phyloP scores from a whole-genome alignment of 306 rosid genomes.

The Alnus glutinosa region DNA sequence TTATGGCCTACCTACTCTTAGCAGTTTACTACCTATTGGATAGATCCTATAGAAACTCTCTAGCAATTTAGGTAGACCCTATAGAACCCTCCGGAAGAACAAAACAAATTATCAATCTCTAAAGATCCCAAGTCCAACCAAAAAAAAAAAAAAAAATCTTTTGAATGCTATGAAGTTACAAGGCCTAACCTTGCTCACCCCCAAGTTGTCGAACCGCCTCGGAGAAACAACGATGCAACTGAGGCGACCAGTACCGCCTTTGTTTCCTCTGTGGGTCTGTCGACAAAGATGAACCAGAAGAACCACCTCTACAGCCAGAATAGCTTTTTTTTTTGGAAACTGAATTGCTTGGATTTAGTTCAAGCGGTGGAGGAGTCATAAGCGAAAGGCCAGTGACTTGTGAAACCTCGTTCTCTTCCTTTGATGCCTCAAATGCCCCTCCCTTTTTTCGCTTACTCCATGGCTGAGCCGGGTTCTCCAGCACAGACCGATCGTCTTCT shows the following conservation, averaged over 20 bases:
- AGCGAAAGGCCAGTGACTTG: constrained; percentile 56
- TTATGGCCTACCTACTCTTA: no score
- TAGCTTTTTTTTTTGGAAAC: constrained; percentile 14
- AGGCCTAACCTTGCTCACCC: constrained; percentile 70
- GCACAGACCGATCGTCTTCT: constrained; percentile 50
- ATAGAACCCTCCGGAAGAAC: no score
- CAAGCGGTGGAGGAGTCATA: constrained; percentile 53
- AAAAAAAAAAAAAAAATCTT: background rate
- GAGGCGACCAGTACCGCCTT: constrained; percentile 87
- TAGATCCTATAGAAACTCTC: no score
- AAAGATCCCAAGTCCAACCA: background rate
- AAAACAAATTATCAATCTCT: background rate
- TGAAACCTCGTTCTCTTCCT: constrained; percentile 46
- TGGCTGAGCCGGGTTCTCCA: constrained; percentile 34
- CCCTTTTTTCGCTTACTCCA: constrained; percentile 35
- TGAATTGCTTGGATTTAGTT: constrained; percentile 39
- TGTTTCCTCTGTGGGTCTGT: constrained; percentile 58
- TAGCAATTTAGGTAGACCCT: no score
- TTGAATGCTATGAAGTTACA: background rate
- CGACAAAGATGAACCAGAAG: constrained; percentile 45
- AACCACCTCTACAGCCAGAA: constrained; percentile 39
- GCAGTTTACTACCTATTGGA: no score
- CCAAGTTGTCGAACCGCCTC: constrained; percentile 84
- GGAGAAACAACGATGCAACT: constrained; percentile 76
- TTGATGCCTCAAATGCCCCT: constrained; percentile 40